phyloP scores from a whole-genome alignment of 371 early-diverging fungal genomes.

The Mycotypha africana region DNA sequence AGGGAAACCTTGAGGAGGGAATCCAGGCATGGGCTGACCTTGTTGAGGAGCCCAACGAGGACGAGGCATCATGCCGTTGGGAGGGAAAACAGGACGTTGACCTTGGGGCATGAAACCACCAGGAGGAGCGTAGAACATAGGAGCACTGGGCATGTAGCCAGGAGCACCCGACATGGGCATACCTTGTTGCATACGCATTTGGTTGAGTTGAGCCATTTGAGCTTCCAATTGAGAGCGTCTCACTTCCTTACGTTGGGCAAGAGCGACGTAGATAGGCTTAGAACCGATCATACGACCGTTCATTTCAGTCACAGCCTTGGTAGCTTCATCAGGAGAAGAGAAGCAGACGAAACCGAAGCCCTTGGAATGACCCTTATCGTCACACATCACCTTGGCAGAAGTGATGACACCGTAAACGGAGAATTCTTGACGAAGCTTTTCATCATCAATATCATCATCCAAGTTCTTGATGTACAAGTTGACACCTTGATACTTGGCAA shows the following conservation, averaged over 20 bases:
- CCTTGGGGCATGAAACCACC: constrained; percentile 51
- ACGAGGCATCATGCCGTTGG: constrained; percentile 69
- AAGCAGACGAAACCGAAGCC: constrained; percentile 94
- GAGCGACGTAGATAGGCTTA: constrained; percentile 97
- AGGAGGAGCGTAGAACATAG: constrained; percentile 57
- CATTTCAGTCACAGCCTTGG: constrained; percentile 88
- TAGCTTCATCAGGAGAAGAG: constrained; percentile 88
- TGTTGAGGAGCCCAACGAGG: constrained; percentile 70
- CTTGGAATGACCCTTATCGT: constrained; percentile 78
- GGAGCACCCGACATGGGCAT: constrained; percentile 43
- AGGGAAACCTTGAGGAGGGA: constrained; percentile 45
- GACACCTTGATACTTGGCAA: constrained; percentile 96
- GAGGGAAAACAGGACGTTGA: constrained; percentile 70
- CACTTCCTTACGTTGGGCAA: constrained; percentile 97
- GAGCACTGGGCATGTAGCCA: constrained; percentile 43
- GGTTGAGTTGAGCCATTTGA: constrained; percentile 89
- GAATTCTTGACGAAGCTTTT: constrained; percentile 93
- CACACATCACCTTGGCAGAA: constrained; percentile 95
- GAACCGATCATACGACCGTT: constrained; percentile 86
- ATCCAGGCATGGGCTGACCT: constrained; percentile 55
- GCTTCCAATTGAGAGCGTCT: constrained; percentile 91
- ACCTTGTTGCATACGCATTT: constrained; percentile 68
- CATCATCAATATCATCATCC: constrained; percentile 94
- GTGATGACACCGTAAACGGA: constrained; percentile 93
- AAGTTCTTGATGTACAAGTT: constrained; percentile 98